Conservation (phyloP, 768 basidiomycete species). For the Panus rudis region DNA sequence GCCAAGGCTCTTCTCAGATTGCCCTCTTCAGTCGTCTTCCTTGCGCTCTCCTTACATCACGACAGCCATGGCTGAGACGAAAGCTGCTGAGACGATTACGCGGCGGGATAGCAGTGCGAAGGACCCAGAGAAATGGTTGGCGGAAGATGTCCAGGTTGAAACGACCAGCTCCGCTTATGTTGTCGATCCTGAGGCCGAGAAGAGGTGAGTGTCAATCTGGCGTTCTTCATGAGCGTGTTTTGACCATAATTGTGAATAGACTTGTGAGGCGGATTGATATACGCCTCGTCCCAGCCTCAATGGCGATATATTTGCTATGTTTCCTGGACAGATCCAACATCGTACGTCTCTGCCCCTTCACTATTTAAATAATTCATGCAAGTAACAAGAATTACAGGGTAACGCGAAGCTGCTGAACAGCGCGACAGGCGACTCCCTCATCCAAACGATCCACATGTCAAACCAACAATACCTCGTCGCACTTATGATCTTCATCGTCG, state of each 20-base stretch:
- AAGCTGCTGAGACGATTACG: too few species aligned
- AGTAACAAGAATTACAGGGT: conserved; percentile 8
- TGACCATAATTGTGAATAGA: conserved; percentile 3
- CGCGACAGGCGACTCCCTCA: conserved; percentile 25
- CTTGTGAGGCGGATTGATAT: conserved; percentile 15
- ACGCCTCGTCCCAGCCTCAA: conserved; percentile 15
- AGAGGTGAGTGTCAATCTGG: background rate
- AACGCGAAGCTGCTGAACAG: conserved; percentile 29
- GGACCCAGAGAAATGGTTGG: too few species aligned
- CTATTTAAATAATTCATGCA: background rate
- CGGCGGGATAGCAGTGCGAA: too few species aligned
- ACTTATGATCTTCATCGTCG: conserved; percentile 32
- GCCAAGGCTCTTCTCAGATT: too few species aligned
- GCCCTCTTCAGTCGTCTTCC: too few species aligned
- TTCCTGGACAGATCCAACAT: conserved; percentile 21
- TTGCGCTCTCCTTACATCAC: too few species aligned
- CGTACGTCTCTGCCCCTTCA: too few species aligned
- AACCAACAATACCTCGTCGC: conserved; percentile 29
- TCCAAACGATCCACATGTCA: conserved; percentile 22
- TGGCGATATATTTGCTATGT: conserved; percentile 18
- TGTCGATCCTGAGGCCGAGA: conserved; percentile 5
- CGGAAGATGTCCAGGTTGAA: too few species aligned
- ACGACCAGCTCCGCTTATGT: too few species aligned
- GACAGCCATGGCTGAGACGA: too few species aligned
- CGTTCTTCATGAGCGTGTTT: background rate